Conservation (phyloP, 495 filamentous ascomycete species). For the Beverwykella pulmonaria region DNA sequence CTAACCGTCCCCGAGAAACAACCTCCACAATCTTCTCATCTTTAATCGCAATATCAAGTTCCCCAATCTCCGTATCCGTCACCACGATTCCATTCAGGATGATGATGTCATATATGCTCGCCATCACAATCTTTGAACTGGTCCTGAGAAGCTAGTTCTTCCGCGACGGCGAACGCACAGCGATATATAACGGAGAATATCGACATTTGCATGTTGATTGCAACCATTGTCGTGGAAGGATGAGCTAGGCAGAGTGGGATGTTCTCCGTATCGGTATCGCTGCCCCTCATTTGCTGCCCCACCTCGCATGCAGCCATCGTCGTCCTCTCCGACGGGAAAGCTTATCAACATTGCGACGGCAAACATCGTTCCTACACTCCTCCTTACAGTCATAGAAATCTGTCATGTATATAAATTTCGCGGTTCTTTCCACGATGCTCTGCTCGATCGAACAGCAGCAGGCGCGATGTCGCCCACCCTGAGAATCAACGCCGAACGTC, state of each 20-base stretch:
- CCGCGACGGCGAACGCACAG: neutral
- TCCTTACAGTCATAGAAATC: conserved; percentile 7
- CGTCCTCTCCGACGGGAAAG: neutral
- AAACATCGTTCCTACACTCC: neutral
- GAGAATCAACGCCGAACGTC: conserved; percentile 31
- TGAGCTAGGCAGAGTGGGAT: neutral
- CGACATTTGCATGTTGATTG: neutral
- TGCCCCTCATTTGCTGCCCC: conserved; percentile 27
- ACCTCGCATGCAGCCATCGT: conserved; percentile 13
- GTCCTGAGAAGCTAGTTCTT: neutral
- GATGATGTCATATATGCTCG: conserved; percentile 47
- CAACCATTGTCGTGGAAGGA: neutral
- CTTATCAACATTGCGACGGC: neutral
- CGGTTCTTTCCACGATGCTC: neutral
- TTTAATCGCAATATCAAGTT: conserved; percentile 57
- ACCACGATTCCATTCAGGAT: conserved; percentile 54
- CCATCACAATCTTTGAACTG: conserved; percentile 16
- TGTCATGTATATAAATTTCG: conserved; percentile 4
- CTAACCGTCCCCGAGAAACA: conserved; percentile 44
- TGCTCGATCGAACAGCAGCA: no score
- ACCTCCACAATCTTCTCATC: conserved; percentile 57
- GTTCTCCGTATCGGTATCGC: conserved; percentile 16
- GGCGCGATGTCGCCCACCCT: conserved; percentile 18
- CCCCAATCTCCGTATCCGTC: conserved; percentile 52
- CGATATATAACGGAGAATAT: neutral